A percentile compares a stretch with the other conserved stretches of the same genome.
Conservation (phyloP, 129 eudicot species). For the Apium graveolens region DNA sequence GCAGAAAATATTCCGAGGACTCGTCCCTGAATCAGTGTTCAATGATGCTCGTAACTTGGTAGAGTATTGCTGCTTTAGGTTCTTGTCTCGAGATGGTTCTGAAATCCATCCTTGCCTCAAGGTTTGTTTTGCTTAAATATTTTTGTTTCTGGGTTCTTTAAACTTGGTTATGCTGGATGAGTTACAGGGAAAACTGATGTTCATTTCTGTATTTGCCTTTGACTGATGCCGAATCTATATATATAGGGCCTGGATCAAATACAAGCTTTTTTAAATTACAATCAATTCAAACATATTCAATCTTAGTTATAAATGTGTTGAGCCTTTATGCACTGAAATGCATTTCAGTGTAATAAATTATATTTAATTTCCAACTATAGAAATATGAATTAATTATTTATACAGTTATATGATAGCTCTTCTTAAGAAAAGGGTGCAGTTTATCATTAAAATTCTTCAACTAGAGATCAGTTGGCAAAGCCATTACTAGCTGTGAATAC, state of each 20-base stretch:
- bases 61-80: slow-evolving; percentile 75
- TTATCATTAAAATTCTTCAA: not conserved
- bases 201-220: not conserved
- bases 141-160: not conserved
- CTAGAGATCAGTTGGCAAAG: not conserved
- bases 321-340: too few species aligned
- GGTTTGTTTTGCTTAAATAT: slow-evolving; percentile 25
- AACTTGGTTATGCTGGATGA: not conserved
- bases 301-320: too few species aligned
- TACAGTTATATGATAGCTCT: too few species aligned
- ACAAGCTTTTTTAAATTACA: too few species aligned
- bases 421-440: not conserved
- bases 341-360: too few species aligned
- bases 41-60: slow-evolving; percentile 51
- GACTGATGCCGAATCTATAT: not conserved
- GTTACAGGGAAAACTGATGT: not conserved
- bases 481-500: not conserved
- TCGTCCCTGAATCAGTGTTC: slow-evolving; percentile 44
- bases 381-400: too few species aligned
- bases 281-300: too few species aligned
- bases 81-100: slow-evolving; percentile 51
- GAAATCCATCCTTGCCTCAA: slow-evolving; percentile 57
- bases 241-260: too few species aligned
- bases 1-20: slow-evolving; percentile 58
- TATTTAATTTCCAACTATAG: too few species aligned